Base-by-base conservation (phyloP, 371 early-diverging fungal genomes). In the Mortierella polycephala region DNA sequence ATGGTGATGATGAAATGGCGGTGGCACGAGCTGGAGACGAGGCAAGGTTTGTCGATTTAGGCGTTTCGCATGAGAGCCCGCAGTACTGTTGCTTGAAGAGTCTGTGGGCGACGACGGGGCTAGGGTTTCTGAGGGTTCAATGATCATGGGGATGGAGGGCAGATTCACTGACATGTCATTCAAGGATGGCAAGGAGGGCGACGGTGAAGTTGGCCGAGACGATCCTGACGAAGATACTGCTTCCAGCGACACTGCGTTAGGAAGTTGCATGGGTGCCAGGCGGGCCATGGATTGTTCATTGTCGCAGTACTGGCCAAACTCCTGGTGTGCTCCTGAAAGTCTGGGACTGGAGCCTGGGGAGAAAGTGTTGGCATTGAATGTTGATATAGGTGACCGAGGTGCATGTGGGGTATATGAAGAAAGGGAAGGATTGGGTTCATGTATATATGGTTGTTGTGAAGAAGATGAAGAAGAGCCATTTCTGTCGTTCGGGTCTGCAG, bases 71-170 rank as follows among this genome's bases (percentile, higher is more conserved):
- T 68, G 60, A 7, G 67, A 62, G 2, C 69, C 61, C 9, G 57
- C 42, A 7, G 53, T 21, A 44, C 58, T 10, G n/a, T 57, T 67
- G 8, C 44, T 56, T 52, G 41, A 23, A 21, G 60, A 12, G 20
- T 60, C 39, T 16, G 50, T 45, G 40, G 63, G 49, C 41, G 67
- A 39, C 41, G 66, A 50, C 54, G 68, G 13, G 21, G 20, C 30
- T 44, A 44, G 21, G 18, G 57, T 39, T 11, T 64, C 62, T 20
- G 68, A 61, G 1, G 77, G 77, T 41, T 77, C 77, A 1, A 77
- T 67, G 53, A 77, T 77, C 64, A 64, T 64, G 8, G 77, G 77
- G 40, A 77, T 68, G 1, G 64, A 10, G 2, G 67, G 71, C 7
- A 71, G 30, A 5, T 45, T 60, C n/a, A 39, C 37, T 5, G 64